Evolutionary conservation across 2,329 filamentous ascomycete genomes (phyloP).

Genomic region (Aaosphaeria pasadenensis): DNA sequence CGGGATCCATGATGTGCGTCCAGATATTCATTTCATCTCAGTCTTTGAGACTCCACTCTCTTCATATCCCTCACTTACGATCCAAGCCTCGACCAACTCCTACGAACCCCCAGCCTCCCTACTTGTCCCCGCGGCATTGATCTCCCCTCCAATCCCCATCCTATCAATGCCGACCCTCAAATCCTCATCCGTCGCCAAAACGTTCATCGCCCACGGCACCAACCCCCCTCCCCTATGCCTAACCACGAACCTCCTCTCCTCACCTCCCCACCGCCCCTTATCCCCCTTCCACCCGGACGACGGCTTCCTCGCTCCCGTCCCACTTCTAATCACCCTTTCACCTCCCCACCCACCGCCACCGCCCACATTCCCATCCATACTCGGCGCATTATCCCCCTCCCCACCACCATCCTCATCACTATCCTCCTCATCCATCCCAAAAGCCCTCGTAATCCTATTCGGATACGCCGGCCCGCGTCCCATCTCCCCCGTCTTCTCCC

Average conservation of each 20-base stretch:
- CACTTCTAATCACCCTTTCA: neutral
- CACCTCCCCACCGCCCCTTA: constrained; percentile 8
- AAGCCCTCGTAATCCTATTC: constrained; percentile 13
- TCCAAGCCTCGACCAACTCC: neutral
- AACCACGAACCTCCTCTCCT: constrained; percentile 51
- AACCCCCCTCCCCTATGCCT: constrained; percentile 59
- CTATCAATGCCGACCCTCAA: constrained; percentile 42
- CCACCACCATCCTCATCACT: constrained; percentile 7
- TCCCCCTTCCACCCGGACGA: neutral
- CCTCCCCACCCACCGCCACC: neutral
- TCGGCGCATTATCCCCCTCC: constrained; percentile 2
- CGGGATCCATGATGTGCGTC: too few relatives aligned
- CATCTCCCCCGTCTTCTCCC: constrained; percentile 71
- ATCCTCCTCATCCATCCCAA: constrained; percentile 22
- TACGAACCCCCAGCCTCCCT: neutral
- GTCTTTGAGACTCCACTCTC: neutral
- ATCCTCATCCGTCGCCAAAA: constrained; percentile 76
- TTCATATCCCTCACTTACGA: too few relatives aligned
- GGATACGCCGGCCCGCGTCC: constrained; percentile 73
- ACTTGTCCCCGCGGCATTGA: constrained; percentile 1
- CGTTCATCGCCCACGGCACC: constrained; percentile 72
- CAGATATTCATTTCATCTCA: neutral
- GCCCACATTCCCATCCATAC: neutral
- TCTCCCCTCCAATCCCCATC: constrained; percentile 12
- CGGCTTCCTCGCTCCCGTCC: neutral